These are phyloP conservation scores for Fusarium foetens DNA, from an alignment of 2,329 filamentous ascomycete species.

Conservation along the genomic window DNA sequence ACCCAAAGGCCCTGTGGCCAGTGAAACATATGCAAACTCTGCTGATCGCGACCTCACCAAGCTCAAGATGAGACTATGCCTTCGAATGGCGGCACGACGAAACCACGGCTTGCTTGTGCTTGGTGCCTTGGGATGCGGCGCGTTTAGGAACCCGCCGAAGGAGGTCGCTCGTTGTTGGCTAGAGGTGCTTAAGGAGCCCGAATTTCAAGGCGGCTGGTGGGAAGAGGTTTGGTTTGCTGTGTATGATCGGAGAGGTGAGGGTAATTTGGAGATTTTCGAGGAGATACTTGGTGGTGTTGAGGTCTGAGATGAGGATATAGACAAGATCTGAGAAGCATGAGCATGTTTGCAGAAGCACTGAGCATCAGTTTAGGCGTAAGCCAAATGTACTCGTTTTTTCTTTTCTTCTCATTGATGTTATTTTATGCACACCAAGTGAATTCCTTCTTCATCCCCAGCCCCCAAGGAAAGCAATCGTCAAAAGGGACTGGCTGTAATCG, in stretches of 20 bases:
- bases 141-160: slow-evolving; percentile 69
- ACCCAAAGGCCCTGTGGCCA: slow-evolving; percentile 38
- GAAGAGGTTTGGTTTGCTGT: slow-evolving; percentile 72
- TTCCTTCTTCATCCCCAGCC: not conserved
- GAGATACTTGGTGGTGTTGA: slow-evolving; percentile 52
- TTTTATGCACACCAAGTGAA: not conserved
- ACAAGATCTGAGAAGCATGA: not conserved
- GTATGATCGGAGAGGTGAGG: slow-evolving; percentile 55
- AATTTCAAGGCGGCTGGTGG: slow-evolving; percentile 74
- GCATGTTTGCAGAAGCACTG: not conserved
- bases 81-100: slow-evolving; percentile 68
- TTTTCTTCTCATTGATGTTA: not conserved
- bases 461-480: not conserved
- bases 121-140: slow-evolving; percentile 76
- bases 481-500: not conserved
- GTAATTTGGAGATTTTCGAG: slow-evolving; percentile 64
- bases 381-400: too few species aligned
- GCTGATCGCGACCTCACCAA: slow-evolving; percentile 65
- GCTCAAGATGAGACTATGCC: slow-evolving; percentile 69
- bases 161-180: slow-evolving; percentile 72
- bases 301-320: slow-evolving; percentile 30
- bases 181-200: slow-evolving; percentile 67
- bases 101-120: slow-evolving; percentile 70
- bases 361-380: not conserved
- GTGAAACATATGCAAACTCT: slow-evolving; percentile 52